Evolutionary conservation across 306 rosid species (phyloP).

Genomic region (Psophocarpus tetragonolobus): DNA sequence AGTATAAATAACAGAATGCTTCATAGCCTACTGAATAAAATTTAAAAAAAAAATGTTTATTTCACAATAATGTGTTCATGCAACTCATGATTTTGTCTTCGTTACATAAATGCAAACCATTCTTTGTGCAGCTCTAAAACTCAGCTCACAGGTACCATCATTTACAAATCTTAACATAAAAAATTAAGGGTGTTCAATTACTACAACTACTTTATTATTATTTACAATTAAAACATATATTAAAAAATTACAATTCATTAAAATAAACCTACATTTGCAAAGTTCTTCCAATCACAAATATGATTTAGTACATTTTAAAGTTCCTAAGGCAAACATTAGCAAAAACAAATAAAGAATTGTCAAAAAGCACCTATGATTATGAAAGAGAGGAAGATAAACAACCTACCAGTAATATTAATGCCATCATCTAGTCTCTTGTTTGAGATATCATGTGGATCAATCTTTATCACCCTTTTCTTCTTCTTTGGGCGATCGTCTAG

Average conservation of each 20-base stretch:
- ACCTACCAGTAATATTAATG: slow-evolving; percentile 53
- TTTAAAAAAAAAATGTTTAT: not conserved
- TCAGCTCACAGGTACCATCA: not conserved
- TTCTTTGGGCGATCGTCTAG: slow-evolving; percentile 53
- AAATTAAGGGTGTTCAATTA: not conserved
- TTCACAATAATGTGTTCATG: not conserved
- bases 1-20: not conserved
- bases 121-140: slow-evolving; percentile 2
- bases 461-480: slow-evolving; percentile 65
- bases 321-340: not conserved
- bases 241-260: not conserved
- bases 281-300: not conserved
- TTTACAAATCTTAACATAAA: not conserved
- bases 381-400: slow-evolving; percentile 16
- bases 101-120: slow-evolving; percentile 8
- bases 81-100: not conserved
- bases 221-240: not conserved
- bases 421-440: slow-evolving; percentile 81
- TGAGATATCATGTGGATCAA: slow-evolving; percentile 76
- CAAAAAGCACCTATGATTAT: slow-evolving; percentile 18
- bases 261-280: not conserved
- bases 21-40: not conserved
- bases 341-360: not conserved
- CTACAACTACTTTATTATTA: not conserved
- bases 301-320: slow-evolving; percentile 10